phyloP scores from a whole-genome alignment of 176 grass and related monocot species.

The Alloteropsis semialata region DNA sequence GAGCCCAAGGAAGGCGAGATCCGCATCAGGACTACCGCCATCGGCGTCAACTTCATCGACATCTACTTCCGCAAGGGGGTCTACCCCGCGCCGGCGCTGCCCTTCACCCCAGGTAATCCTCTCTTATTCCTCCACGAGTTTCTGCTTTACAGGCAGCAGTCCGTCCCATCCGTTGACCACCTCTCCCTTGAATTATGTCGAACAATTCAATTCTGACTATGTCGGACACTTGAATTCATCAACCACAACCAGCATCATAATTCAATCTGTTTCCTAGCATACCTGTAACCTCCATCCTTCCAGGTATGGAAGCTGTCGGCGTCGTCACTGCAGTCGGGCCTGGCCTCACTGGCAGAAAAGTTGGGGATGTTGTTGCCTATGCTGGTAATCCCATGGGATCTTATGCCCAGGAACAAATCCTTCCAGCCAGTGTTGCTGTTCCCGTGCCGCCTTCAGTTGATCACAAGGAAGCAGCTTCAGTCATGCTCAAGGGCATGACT shows the following conservation, averaged over 20 bases:
- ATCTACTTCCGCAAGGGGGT: conserved; percentile 71
- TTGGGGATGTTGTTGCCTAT: conserved; percentile 81
- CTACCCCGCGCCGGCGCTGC: conserved; percentile 33
- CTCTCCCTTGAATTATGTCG: no score
- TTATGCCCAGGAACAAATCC: conserved; percentile 80
- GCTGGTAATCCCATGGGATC: conserved; percentile 83
- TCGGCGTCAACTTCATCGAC: conserved; percentile 92
- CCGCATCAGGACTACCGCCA: conserved; percentile 72
- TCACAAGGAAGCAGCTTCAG: conserved; percentile 62
- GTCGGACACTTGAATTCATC: no score
- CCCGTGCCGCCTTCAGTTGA: conserved; percentile 59
- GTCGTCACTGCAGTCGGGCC: conserved; percentile 82
- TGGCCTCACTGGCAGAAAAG: conserved; percentile 70
- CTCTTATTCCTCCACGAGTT: no score
- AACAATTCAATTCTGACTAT: no score
- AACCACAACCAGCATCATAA: no score
- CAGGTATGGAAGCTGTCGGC: conserved; percentile 89
- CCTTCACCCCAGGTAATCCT: conserved; percentile 64
- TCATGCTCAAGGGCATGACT: conserved; percentile 89
- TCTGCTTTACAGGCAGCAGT: no score
- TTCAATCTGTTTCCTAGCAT: no score
- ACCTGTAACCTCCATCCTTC: no score
- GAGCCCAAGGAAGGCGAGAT: conserved; percentile 79
- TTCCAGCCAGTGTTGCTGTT: conserved; percentile 66
- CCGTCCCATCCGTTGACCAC: no score